Conservation (phyloP, 345 rosid species). For the Ailanthus altissimus region DNA sequence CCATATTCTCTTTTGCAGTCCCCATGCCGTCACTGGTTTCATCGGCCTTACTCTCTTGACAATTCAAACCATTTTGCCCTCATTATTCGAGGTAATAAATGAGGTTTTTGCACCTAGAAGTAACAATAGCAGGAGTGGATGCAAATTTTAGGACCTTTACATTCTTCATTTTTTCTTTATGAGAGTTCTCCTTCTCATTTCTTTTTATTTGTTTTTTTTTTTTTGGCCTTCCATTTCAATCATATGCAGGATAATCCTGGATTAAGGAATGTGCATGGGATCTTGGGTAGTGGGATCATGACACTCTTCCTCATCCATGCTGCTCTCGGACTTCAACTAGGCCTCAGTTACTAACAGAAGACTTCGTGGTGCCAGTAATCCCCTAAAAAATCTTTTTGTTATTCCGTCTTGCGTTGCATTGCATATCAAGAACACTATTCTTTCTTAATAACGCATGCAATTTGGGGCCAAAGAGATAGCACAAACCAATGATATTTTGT, state of each 20-base stretch:
- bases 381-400: not conserved
- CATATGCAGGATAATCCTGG: conserved; percentile 76
- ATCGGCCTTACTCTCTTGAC: conserved; percentile 79
- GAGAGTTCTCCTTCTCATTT: too few species aligned
- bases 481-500: too few species aligned
- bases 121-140: not conserved
- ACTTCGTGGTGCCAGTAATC: not conserved
- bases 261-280: conserved; percentile 77
- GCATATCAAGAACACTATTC: not conserved
- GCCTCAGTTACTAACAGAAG: conserved; percentile 65
- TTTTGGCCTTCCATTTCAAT: too few species aligned
- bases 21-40: conserved; percentile 83
- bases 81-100: conserved; percentile 72
- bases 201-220: too few species aligned
- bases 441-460: not conserved
- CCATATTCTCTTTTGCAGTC: conserved; percentile 44
- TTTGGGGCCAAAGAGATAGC: not conserved
- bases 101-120: not conserved
- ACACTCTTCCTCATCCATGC: conserved; percentile 76
- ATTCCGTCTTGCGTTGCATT: too few species aligned
- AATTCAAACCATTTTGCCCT: conserved; percentile 67
- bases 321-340: conserved; percentile 82
- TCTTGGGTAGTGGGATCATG: conserved; percentile 94
- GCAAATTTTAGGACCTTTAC: not conserved
- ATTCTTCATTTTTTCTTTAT: not conserved